Conservation (phyloP, 2,329 filamentous ascomycete species). For the Exophiala lecanii-corni region DNA sequence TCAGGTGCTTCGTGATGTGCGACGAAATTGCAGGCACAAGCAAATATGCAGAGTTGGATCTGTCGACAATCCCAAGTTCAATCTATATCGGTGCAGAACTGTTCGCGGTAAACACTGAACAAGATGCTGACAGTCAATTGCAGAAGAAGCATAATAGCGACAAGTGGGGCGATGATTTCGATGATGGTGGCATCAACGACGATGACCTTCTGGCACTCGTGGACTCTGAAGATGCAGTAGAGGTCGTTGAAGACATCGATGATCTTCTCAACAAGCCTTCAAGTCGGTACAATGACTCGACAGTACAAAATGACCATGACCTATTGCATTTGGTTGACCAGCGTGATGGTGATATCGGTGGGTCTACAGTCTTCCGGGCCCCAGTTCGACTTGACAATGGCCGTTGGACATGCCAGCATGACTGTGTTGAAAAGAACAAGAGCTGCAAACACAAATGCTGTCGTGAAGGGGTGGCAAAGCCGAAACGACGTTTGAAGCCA, state of each 20-base stretch:
- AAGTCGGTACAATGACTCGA: no score
- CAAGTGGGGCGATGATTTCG: slow-evolving; percentile 45
- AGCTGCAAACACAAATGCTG: slow-evolving; percentile 71
- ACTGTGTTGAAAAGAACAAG: slow-evolving; percentile 57
- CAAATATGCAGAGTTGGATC: slow-evolving; percentile 49
- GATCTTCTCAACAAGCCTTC: slow-evolving; percentile 12
- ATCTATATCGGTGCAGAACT: slow-evolving; percentile 37
- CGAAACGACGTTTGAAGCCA: slow-evolving; percentile 41
- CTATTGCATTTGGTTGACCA: no score
- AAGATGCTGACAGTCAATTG: slow-evolving; percentile 4
- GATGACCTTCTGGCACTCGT: slow-evolving; percentile 47
- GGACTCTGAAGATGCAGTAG: slow-evolving; percentile 46
- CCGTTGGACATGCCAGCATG: slow-evolving; percentile 69
- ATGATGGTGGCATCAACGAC: slow-evolving; percentile 50
- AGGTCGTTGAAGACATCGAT: slow-evolving; percentile 42
- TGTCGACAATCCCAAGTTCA: slow-evolving; percentile 41
- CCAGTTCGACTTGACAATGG: slow-evolving; percentile 61
- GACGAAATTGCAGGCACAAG: slow-evolving; percentile 71
- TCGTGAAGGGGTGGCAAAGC: slow-evolving; percentile 64
- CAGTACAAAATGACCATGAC: no score
- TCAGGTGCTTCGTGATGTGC: slow-evolving; percentile 71
- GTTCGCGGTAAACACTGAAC: slow-evolving; percentile 14
- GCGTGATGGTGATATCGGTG: slow-evolving; percentile 9
- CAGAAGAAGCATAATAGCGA: slow-evolving; percentile 17
- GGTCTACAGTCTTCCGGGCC: slow-evolving; percentile 27